Conservation (phyloP, 1,139 yeast species). For the Hyphopichia buzzinii region DNA sequence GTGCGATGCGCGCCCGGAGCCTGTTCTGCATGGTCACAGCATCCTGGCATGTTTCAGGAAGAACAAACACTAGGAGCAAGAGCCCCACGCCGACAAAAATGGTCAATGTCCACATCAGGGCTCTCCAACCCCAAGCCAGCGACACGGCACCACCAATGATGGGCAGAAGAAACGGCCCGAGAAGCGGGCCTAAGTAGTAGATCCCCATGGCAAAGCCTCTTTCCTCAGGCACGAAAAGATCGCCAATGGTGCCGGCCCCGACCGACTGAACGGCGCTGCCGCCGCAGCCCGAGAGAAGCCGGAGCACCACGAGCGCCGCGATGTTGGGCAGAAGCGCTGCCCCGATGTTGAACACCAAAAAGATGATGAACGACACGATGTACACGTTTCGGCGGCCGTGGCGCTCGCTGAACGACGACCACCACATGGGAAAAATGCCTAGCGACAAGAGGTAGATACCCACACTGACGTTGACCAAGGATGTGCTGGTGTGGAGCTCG, state of each 20-base stretch:
- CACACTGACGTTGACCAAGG: constrained; percentile 71
- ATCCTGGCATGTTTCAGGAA: constrained; percentile 66
- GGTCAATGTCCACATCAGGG: constrained; percentile 83
- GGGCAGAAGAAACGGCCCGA: constrained; percentile 82
- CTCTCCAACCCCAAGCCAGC: constrained; percentile 79
- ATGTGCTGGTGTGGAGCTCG: constrained; percentile 54
- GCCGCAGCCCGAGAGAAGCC: constrained; percentile 64
- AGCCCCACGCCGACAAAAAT: constrained; percentile 60
- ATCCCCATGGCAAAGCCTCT: constrained; percentile 82
- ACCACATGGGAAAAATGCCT: constrained; percentile 86
- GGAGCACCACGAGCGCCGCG: constrained; percentile 59
- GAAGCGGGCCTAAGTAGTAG: constrained; percentile 76
- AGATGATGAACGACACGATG: constrained; percentile 60
- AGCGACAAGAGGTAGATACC: constrained; percentile 73
- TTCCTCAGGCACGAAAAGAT: constrained; percentile 62
- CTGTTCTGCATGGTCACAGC: constrained; percentile 1
- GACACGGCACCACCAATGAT: constrained; percentile 78
- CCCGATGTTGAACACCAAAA: constrained; percentile 68
- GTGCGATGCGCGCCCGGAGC: not conserved
- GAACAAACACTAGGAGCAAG: constrained; percentile 46
- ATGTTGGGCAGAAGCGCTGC: constrained; percentile 66
- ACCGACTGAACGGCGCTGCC: constrained; percentile 74
- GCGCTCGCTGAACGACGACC: constrained; percentile 77
- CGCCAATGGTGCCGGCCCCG: constrained; percentile 88
- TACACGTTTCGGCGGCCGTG: constrained; percentile 77